phyloP scores from a whole-genome alignment of 208 protist species.

The Kentomonas sorsogonicus region DNA sequence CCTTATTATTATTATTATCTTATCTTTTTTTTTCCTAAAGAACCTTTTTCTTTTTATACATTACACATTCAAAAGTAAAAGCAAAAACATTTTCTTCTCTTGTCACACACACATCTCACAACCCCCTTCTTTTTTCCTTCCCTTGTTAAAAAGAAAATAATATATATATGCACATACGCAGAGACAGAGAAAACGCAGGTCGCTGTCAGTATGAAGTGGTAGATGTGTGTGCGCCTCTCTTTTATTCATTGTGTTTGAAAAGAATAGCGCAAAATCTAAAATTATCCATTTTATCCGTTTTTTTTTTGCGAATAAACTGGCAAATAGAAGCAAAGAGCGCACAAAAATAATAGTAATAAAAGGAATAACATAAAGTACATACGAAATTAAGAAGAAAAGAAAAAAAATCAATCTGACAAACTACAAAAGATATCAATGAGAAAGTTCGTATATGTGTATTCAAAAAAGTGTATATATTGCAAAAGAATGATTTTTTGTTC shows the following conservation, averaged over 20 bases:
- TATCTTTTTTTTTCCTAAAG: neutral
- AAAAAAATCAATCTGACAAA: neutral
- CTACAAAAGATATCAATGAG: neutral
- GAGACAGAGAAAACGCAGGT: too few relatives aligned
- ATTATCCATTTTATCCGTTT: too few relatives aligned
- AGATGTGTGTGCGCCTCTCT: too few relatives aligned
- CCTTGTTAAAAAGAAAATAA: neutral
- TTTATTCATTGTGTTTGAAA: too few relatives aligned
- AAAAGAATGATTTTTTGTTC: neutral
- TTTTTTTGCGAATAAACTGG: too few relatives aligned
- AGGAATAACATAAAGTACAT: too few relatives aligned
- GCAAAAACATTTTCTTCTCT: neutral
- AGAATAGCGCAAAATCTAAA: too few relatives aligned
- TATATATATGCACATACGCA: too few relatives aligned
- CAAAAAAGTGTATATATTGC: neutral
- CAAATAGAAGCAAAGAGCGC: too few relatives aligned
- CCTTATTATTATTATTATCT: conserved; percentile 20
- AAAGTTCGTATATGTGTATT: neutral
- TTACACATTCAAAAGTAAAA: conserved; percentile 8
- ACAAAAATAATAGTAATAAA: too few relatives aligned
- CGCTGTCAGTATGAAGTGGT: too few relatives aligned
- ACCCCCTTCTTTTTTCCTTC: neutral
- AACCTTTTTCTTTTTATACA: conserved; percentile 9
- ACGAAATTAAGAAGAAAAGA: too few relatives aligned
- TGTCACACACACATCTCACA: neutral